Percentiles rank a stretch among this genome's conserved stretches.
Conservation (phyloP, 2,329 filamentous ascomycete genomes). For the Simplicillium sp. region DNA sequence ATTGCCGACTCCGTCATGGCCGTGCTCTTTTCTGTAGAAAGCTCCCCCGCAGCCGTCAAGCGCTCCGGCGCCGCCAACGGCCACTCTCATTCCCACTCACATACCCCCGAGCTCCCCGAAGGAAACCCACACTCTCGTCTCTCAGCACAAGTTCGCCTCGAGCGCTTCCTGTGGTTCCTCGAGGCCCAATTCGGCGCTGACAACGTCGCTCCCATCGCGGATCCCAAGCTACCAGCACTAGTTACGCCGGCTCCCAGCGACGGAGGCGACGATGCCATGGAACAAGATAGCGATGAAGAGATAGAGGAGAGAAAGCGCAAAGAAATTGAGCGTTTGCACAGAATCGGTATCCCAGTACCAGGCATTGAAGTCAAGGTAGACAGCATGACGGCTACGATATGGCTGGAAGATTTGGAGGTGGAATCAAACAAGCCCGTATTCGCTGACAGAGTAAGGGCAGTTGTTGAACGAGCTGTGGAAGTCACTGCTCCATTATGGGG, state of each 20-base stretch:
- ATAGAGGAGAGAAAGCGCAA: slow-evolving; percentile 48
- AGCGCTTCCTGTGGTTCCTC: slow-evolving; percentile 87
- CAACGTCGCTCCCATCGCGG: slow-evolving; percentile 67
- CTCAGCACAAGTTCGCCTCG: slow-evolving; percentile 65
- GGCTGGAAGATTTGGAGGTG: slow-evolving; percentile 86
- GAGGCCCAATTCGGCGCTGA: slow-evolving; percentile 91
- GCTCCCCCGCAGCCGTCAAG: slow-evolving; percentile 88
- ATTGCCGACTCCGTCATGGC: slow-evolving; percentile 97
- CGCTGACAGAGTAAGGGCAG: slow-evolving; percentile 74
- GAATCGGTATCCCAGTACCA: slow-evolving; percentile 80
- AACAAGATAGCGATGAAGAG: slow-evolving; percentile 25
- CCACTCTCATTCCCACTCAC: slow-evolving; percentile 30
- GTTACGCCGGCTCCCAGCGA: slow-evolving; percentile 14
- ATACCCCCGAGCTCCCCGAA: slow-evolving; percentile 21
- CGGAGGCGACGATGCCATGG: slow-evolving; percentile 17
- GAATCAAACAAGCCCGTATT: slow-evolving; percentile 74
- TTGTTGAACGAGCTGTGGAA: slow-evolving; percentile 84
- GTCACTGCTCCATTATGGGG: slow-evolving; percentile 69
- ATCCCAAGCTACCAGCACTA: slow-evolving; percentile 42
- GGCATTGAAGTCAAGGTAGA: slow-evolving; percentile 82
- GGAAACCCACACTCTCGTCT: slow-evolving; percentile 62
- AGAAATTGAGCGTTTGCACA: slow-evolving; percentile 72
- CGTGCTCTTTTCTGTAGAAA: slow-evolving; percentile 84
- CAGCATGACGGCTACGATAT: slow-evolving; percentile 77
- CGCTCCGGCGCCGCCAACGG: slow-evolving; percentile 34